Base-by-base conservation (phyloP, 257 asterid genomes). In the Solanum etuberosum region DNA sequence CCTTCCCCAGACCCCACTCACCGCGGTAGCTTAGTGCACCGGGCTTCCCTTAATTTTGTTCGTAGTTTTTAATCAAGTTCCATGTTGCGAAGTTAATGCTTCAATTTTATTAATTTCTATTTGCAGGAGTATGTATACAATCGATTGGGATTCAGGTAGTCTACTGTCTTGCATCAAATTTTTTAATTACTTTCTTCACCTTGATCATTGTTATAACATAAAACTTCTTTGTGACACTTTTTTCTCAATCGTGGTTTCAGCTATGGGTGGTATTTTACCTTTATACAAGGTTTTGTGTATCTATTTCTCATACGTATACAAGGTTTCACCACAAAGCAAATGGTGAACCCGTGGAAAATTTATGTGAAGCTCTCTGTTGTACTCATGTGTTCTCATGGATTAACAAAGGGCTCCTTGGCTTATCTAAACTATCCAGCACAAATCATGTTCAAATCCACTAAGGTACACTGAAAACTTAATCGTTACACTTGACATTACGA, bases 371-470 rank as follows among this genome's bases (percentile, higher is more conserved):
- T 96, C 87, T 95, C 99, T 1, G 97, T 93, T 27, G 99, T 94
- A 72, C 97, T 96, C 27, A 96, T 96, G 99, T 98, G 99, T 46
- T 96, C 99, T 83, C 98, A 96, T 86, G 98, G 99, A 83, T 89
- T 96, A 40, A 96, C 99, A 13, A 96, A 96, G 86, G 98, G 99
- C 31, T 95, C 98, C 12, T 93, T 96, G 83, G 98, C 98, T 48
- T 96, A 93, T 90, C 98, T 96, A 76, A 95, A 96, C 77, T 96
- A 96, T 86, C 99, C 99, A 1, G 99, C 99, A 65, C 99, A 96
- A 82, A 95, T 96, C 90, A 96, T 96, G 98, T 96, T 94, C 76
- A 96, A 96, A 88, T 96, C 99, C 81, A 96, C 99, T 43, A 96
- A 95, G 98, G 99, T 96, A 91, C 73, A 46, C 37, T 29, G 27